Conservation (phyloP, 192 early-diverging fungal species). For the Umbelopsis sp. region DNA sequence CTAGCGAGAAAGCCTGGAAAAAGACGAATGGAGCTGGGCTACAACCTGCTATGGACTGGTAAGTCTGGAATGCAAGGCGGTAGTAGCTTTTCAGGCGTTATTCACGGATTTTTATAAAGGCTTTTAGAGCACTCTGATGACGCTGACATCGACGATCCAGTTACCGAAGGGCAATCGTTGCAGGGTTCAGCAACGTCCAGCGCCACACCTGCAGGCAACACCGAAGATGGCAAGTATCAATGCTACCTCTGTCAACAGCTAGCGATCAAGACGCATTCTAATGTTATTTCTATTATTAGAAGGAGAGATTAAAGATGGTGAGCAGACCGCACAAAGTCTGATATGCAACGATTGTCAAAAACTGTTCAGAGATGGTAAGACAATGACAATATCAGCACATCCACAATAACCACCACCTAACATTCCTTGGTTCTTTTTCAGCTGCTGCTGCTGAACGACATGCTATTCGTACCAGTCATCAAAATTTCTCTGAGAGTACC, state of each 20-base stretch:
- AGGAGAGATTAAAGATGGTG: conserved; percentile 66
- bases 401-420: background rate
- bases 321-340: conserved; percentile 79
- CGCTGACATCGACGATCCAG: conserved; percentile 61
- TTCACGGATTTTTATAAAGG: conserved; percentile 39
- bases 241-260: background rate
- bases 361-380: conserved; percentile 72
- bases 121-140: conserved; percentile 73
- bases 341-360: conserved; percentile 83
- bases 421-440: conserved; percentile 27
- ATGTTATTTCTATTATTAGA: conserved; percentile 24
- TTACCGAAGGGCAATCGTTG: conserved; percentile 39
- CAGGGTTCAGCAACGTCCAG: conserved; percentile 24
- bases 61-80: background rate
- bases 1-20: conserved; percentile 56
- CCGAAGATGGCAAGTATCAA: conserved; percentile 31
- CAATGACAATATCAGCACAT: background rate
- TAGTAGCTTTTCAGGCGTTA: background rate
- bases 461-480: conserved; percentile 71
- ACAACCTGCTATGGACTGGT: conserved; percentile 89
- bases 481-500: conserved; percentile 78
- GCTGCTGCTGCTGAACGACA: conserved; percentile 76
- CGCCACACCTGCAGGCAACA: conserved; percentile 22
- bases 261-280: background rate
- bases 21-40: conserved; percentile 75